Base-by-base conservation (phyloP, 306 rosid genomes). In the Canavalia gladiata region DNA sequence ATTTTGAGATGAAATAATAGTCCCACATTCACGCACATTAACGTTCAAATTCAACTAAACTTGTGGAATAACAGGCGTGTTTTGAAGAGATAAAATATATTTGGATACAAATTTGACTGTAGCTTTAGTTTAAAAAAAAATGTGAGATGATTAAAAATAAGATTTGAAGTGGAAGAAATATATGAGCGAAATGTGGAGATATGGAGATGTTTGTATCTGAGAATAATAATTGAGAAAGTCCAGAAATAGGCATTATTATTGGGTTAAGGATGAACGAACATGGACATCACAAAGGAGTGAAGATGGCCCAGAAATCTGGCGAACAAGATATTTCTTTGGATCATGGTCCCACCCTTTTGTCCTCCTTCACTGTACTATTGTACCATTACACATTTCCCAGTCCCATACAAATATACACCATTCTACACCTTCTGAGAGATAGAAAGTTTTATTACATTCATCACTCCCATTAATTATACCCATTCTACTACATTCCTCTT, bases 261-360 rank as follows among this genome's bases (percentile, higher is more conserved):
- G 64, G 47, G 1, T 12, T n/a, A 18, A 7, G 1, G 51, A 41
- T n/a, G 33, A 35, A 47, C 33, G 62, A 33, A 72, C 6, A 63
- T 49, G 52, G 29, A 50, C 8, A 50, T 12, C 3, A 35, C 13
- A 62, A 5, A 0, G 12, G 43, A 10, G 29, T 25, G 63, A 34
- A 33, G 47, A 72, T 59, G 7, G 47, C 31, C 79, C 68, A 58
- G 45, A 7, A 28, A 34, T 28, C 8, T 33, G 47, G 7, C 4
- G 7, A 11, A 76, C 72, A 29, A 50, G 81, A 63, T 49, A 34
- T 76, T 63, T 76, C 5, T 35, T 49, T 63, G 3, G 9, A 46
- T n/a, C 30, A 50, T 37, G 49, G 72, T 34, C 62, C 51, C 62
- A 49, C 63, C 8, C 34, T 49, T 37, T 76, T 72, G 81, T 6